Evolutionary conservation across 2,329 filamentous ascomycete species (phyloP), one percentile per base, ranked within the genome.

Genomic region (Botryotinia calthae): DNA sequence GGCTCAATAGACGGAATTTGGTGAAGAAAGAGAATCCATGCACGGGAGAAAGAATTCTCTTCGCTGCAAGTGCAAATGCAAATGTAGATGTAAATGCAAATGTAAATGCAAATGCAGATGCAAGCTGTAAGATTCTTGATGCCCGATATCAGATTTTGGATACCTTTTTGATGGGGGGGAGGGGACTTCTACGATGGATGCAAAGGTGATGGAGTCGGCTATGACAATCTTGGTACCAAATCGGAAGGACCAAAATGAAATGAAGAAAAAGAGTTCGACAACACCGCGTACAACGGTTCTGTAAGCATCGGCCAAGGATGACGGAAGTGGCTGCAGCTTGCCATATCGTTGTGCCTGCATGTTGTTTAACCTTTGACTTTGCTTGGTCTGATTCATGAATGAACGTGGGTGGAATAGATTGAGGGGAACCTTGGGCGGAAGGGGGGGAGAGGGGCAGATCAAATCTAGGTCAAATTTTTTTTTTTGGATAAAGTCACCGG

Each of bases 251-350:
- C 31, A 31, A 34, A 34, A 59, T 22, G 54, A 34, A 34, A 59
- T 22, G 54, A 58, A 40, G 34, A n/a, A 7, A 42, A 62, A 42
- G 22, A 10, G 22, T 37, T 51, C 22, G 28, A 66, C 31, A n/a
- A 71, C 44, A 54, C 59, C 34, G 44, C 46, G 44, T 64, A 70
- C 69, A 71, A 71, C 56, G 28, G 44, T 71, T 64, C 44, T 71
- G 69, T 42, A 51, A 16, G 44, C 34, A 62, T 34, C 44, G 25
- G 48, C 31, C 34, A 66, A 64, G 58, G 58, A 71, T 71, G 69
- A 71, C 69, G 69, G 46, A 37, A 28, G 69, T 64, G 69, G 69
- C 69, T 71, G 58, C 58, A 71, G 67, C 54, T 40, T 28, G n/a
- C 44, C 59, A 54, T 63, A 31, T 40, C 42, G 34, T 28, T 40